A percentile compares a stretch with the other conserved stretches of the same genome.
Evolutionary conservation across 2,329 filamentous ascomycete genomes (phyloP).

Genomic region (Ceratocystiopsis sp.): DNA sequence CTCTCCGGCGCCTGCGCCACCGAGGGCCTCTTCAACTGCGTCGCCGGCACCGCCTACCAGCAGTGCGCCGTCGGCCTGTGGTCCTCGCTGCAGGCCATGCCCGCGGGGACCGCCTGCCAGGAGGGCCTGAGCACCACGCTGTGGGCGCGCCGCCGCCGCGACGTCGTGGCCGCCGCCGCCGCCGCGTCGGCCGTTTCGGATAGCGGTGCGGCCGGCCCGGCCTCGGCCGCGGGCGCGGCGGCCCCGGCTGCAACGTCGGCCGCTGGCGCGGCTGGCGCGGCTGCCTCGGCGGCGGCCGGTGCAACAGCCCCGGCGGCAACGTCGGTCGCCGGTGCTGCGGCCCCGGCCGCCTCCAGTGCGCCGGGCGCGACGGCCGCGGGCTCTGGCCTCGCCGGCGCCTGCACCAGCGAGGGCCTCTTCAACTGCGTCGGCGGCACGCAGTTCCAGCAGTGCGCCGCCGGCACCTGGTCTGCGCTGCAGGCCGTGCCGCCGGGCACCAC

Average conservation of each 20-base stretch:
- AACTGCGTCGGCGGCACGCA: slow-evolving; percentile 27
- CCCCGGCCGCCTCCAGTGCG: slow-evolving; percentile 11
- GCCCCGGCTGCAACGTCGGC: too few species aligned
- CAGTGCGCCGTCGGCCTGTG: slow-evolving; percentile 33
- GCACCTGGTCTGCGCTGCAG: slow-evolving; percentile 24
- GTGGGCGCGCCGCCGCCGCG: neutral
- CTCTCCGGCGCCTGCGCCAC: slow-evolving; percentile 22
- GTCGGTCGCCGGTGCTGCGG: slow-evolving; percentile 3
- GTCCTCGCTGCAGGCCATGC: slow-evolving; percentile 24
- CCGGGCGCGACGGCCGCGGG: slow-evolving; percentile 15
- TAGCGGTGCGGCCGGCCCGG: too few species aligned
- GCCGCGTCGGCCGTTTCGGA: slow-evolving; percentile 3
- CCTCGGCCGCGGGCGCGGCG: too few species aligned
- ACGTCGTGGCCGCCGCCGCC: neutral
- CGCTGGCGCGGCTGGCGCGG: too few species aligned
- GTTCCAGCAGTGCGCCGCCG: slow-evolving; percentile 35
- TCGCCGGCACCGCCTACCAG: slow-evolving; percentile 28
- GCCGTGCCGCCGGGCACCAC: slow-evolving; percentile 3
- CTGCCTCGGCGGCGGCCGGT: neutral
- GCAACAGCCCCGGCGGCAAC: neutral
- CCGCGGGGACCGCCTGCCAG: too few species aligned
- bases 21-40: slow-evolving; percentile 34
- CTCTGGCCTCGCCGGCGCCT: slow-evolving; percentile 19
- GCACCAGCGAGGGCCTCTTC: slow-evolving; percentile 30
- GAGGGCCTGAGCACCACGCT: neutral